Percentiles rank a stretch among this genome's conserved stretches.
Conservation (phyloP, 192 early-diverging fungal species). For the Radiomyces spectabilis region DNA sequence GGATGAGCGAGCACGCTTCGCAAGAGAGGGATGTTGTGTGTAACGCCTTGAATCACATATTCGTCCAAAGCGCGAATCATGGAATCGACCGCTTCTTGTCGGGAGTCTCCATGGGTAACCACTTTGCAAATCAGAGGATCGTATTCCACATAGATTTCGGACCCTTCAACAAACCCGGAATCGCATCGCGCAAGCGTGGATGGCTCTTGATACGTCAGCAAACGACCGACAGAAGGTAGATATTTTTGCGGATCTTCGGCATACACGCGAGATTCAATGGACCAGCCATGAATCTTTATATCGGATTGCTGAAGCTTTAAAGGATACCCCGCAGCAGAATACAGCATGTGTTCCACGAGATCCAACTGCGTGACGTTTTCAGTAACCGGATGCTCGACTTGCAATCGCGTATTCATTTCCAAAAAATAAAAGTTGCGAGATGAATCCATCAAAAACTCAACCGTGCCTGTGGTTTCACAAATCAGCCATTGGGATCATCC, state of each 20-base stretch:
- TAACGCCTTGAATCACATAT: conserved; percentile 92
- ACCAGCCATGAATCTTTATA: conserved; percentile 80
- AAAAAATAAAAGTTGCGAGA: conserved; percentile 72
- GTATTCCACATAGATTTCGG: conserved; percentile 93
- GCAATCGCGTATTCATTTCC: conserved; percentile 78
- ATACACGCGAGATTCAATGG: conserved; percentile 92
- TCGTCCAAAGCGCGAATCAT: conserved; percentile 84
- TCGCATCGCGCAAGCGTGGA: conserved; percentile 57
- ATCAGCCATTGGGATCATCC: not conserved
- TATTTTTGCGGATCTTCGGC: conserved; percentile 94
- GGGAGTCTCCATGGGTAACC: conserved; percentile 70
- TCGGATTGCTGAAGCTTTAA: conserved; percentile 68
- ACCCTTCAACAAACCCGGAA: conserved; percentile 85
- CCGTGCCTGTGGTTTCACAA: conserved; percentile 37
- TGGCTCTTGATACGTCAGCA: conserved; percentile 83
- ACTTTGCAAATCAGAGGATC: conserved; percentile 96
- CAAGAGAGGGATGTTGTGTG: conserved; percentile 90
- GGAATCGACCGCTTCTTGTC: conserved; percentile 63
- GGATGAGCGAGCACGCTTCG: conserved; percentile 74
- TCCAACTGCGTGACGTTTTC: conserved; percentile 81
- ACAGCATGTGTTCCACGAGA: conserved; percentile 94
- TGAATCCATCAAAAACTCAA: conserved; percentile 69
- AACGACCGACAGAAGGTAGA: conserved; percentile 85
- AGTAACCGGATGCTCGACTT: conserved; percentile 78
- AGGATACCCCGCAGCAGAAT: conserved; percentile 74